Percentiles rank a stretch among this genome's conserved stretches.
Conservation (phyloP, 108 stramenopile genomes). For the Skeletonema potamos region DNA sequence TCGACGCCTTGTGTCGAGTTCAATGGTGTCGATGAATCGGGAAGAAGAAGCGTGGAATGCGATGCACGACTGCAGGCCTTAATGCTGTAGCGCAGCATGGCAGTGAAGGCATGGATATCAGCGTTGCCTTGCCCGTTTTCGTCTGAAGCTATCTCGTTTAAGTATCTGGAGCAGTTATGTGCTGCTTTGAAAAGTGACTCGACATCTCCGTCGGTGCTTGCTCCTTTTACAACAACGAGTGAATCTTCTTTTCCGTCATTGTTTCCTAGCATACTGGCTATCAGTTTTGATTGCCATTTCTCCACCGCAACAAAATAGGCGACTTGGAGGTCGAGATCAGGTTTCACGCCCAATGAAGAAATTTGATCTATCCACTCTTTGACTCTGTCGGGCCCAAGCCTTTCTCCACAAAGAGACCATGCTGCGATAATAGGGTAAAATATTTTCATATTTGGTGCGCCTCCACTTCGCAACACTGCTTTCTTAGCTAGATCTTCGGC, state of each 20-base stretch:
- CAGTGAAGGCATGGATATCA: slow-evolving; percentile 17
- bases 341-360: slow-evolving; percentile 14
- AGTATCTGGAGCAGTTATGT: slow-evolving; percentile 15
- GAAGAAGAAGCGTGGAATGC: slow-evolving; percentile 5
- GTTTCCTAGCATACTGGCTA: background rate
- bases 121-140: background rate
- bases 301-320: slow-evolving; percentile 35
- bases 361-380: slow-evolving; percentile 53
- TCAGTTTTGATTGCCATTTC: slow-evolving; percentile 15
- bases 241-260: background rate
- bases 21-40: background rate
- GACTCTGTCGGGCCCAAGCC: slow-evolving; percentile 53
- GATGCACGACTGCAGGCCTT: slow-evolving; percentile 31
- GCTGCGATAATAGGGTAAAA: slow-evolving; percentile 76
- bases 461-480: background rate
- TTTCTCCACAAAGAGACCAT: slow-evolving; percentile 53
- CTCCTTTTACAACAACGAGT: background rate
- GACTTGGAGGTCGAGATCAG: slow-evolving; percentile 19
- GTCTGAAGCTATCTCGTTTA: slow-evolving; percentile 14
- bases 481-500: slow-evolving; percentile 25
- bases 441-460: slow-evolving; percentile 37
- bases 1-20: slow-evolving; percentile 21
- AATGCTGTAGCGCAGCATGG: slow-evolving; percentile 21
- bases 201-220: slow-evolving; percentile 2
- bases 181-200: slow-evolving; percentile 18